phyloP scores from a whole-genome alignment of 139 green algal species.

The Chlorella ohadii region DNA sequence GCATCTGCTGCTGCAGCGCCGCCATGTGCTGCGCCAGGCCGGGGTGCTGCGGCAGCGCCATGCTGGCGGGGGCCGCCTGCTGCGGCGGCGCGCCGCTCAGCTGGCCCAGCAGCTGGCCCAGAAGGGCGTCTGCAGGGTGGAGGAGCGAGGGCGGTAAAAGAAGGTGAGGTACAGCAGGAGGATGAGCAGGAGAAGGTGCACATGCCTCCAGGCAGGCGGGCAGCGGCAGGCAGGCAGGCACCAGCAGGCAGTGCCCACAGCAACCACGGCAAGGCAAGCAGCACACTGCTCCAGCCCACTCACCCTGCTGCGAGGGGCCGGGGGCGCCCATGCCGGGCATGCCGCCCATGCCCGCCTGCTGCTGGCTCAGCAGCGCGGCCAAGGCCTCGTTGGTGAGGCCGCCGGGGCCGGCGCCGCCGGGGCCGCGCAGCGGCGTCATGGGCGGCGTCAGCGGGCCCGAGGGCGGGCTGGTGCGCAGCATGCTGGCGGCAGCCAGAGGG shows the following conservation, averaged over 20 bases:
- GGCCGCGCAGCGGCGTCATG: slow-evolving; percentile 39
- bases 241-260: no score
- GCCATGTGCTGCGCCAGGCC: neutral
- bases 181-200: no score
- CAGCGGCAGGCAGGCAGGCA: neutral
- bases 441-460: slow-evolving; percentile 43
- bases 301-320: slow-evolving; percentile 2
- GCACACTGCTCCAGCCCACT: no score
- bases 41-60: slow-evolving; percentile 18
- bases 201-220: neutral
- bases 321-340: neutral
- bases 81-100: slow-evolving; percentile 9
- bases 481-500: slow-evolving; percentile 16
- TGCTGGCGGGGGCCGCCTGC: neutral
- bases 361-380: slow-evolving; percentile 26
- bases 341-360: neutral
- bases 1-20: neutral
- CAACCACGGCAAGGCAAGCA: no score
- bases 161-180: no score
- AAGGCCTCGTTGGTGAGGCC: slow-evolving; percentile 28
- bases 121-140: slow-evolving; percentile 29
- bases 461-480: slow-evolving; percentile 38
- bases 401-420: neutral
- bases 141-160: neutral
- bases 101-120: slow-evolving; percentile 46